A percentile compares a stretch with the other conserved stretches of the same genome.
phyloP scores from a whole-genome alignment of 2,329 filamentous ascomycete species.

The Fusarium armeniacum region DNA sequence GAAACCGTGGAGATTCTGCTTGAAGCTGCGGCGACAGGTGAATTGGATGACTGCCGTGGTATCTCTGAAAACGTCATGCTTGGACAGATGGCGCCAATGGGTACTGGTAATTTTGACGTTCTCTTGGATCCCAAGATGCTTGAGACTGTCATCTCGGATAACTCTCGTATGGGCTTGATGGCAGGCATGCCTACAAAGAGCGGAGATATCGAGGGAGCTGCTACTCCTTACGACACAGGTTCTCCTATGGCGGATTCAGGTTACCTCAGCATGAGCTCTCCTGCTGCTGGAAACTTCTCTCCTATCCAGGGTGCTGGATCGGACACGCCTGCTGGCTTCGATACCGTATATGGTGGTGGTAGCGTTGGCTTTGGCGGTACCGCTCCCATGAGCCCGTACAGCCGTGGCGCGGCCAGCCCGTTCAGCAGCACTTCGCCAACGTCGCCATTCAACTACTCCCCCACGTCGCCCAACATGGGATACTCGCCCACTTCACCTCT shows the following conservation, averaged over 20 bases:
- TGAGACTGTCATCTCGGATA: conserved; percentile 93
- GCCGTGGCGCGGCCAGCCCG: conserved; percentile 76
- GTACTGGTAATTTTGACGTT: conserved; percentile 95
- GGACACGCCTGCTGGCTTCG: conserved; percentile 76
- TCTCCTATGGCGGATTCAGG: conserved; percentile 83
- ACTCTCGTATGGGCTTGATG: conserved; percentile 86
- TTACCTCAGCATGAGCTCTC: conserved; percentile 73
- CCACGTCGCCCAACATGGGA: conserved; percentile 78
- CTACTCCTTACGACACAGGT: conserved; percentile 93
- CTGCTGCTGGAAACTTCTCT: conserved; percentile 76
- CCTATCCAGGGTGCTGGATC: conserved; percentile 83
- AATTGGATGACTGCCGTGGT: conserved; percentile 97
- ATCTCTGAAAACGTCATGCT: conserved; percentile 99
- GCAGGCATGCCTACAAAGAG: conserved; percentile 83
- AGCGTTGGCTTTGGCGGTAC: conserved; percentile 62
- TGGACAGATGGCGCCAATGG: conserved; percentile 95
- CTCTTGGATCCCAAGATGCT: conserved; percentile 95
- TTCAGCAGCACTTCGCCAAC: conserved; percentile 79
- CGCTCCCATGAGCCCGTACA: conserved; percentile 73
- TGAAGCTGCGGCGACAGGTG: conserved; percentile 93
- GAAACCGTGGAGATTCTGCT: conserved; percentile 98
- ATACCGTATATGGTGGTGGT: conserved; percentile 69
- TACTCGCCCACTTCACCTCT: conserved; percentile 84
- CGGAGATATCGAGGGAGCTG: conserved; percentile 81
- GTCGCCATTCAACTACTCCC: conserved; percentile 79